These are phyloP conservation scores for Rhodocollybia butyracea DNA, from an alignment of 768 basidiomycete species.

Conservation along the genomic window DNA sequence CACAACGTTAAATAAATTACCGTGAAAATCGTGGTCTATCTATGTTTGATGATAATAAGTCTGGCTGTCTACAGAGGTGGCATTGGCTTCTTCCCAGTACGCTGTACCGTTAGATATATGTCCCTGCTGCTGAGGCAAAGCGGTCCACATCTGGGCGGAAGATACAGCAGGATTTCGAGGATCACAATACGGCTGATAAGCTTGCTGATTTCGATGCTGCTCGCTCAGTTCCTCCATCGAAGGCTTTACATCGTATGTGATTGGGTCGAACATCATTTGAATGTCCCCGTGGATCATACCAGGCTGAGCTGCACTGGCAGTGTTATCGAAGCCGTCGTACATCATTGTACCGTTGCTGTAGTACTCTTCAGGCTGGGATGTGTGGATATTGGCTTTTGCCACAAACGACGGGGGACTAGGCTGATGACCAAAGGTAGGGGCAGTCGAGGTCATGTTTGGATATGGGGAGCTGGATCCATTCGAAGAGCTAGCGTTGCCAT, in stretches of 20 bases:
- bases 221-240: slow-evolving; percentile 4
- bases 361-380: not conserved
- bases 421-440: not conserved
- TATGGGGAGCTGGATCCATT: slow-evolving; percentile 1
- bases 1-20: not conserved
- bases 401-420: not conserved
- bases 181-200: not conserved
- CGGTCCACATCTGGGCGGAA: not conserved
- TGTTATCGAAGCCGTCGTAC: not conserved
- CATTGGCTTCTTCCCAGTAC: not conserved
- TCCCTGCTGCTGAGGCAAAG: not conserved
- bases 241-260: slow-evolving; percentile 7
- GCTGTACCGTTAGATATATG: not conserved
- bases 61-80: not conserved
- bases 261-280: slow-evolving; percentile 1
- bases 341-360: not conserved
- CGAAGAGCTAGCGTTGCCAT: slow-evolving; percentile 1
- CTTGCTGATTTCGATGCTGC: slow-evolving; percentile 7
- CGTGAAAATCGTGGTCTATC: too few relatives aligned
- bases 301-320: not conserved
- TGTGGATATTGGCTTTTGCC: not conserved
- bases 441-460: not conserved
- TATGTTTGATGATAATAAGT: not conserved
- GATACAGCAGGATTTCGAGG: not conserved
- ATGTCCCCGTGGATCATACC: not conserved